Conservation (phyloP, 208 protist species). For the Novymonas esmeraldas region DNA sequence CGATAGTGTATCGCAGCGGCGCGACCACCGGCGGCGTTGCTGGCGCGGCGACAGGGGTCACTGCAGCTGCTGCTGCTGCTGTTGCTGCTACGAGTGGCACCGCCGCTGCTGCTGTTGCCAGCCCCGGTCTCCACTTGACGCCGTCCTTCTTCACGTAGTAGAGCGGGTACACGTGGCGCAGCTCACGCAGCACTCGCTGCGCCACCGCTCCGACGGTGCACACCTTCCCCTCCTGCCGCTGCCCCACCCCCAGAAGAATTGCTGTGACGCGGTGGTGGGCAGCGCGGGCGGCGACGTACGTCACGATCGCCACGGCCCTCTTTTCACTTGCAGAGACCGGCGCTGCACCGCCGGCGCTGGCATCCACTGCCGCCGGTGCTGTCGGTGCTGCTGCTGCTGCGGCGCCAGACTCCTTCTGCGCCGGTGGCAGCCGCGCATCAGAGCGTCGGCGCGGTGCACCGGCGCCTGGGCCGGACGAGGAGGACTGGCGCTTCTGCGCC, state of each 20-base stretch:
- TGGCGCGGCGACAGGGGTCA: no score
- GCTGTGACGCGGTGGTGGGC: conserved; percentile 43
- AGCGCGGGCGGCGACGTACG: conserved; percentile 35
- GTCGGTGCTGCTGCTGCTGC: neutral
- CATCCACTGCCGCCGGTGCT: neutral
- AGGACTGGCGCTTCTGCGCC: neutral
- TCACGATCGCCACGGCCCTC: conserved; percentile 39
- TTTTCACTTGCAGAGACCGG: neutral
- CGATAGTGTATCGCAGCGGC: conserved; percentile 22
- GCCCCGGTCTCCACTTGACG: conserved; percentile 34
- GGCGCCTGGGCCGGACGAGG: neutral
- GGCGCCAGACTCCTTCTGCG: neutral
- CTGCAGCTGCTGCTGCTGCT: neutral
- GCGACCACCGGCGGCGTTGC: neutral
- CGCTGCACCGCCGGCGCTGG: neutral
- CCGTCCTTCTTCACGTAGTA: conserved; percentile 77
- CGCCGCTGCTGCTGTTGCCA: neutral
- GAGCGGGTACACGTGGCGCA: conserved; percentile 35
- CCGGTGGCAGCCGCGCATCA: neutral
- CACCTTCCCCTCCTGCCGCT: conserved; percentile 53
- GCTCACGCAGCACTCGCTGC: conserved; percentile 21
- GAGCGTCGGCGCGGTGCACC: neutral
- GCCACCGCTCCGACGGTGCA: conserved; percentile 48
- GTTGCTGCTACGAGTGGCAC: neutral
- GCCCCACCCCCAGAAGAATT: conserved; percentile 65